These are phyloP conservation scores for Ceratonia siliqua DNA, from an alignment of 306 rosid genomes.

Conservation along the genomic window DNA sequence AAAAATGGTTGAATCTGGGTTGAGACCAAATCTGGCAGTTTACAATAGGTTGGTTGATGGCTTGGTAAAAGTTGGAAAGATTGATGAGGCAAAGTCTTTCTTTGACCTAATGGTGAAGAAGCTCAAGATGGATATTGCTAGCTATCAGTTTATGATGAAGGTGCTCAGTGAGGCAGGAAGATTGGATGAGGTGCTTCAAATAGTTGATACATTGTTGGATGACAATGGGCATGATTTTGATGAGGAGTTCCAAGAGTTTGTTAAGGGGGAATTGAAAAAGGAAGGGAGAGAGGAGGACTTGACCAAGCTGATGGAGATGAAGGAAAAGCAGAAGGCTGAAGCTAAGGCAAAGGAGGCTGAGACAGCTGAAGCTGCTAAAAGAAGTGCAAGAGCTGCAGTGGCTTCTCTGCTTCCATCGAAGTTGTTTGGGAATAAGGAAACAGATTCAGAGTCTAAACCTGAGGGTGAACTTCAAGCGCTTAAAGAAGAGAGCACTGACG, in stretches of 20 bases:
- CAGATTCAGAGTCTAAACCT: conserved; percentile 35
- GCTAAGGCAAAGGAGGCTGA: conserved; percentile 87
- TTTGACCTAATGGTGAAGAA: conserved; percentile 86
- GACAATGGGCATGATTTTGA: conserved; percentile 66
- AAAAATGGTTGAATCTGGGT: conserved; percentile 71
- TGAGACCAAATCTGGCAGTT: conserved; percentile 83
- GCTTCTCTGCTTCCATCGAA: conserved; percentile 74
- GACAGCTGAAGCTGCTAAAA: conserved; percentile 88
- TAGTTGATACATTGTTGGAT: conserved; percentile 72
- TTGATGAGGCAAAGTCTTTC: conserved; percentile 69
- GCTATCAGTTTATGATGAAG: conserved; percentile 81
- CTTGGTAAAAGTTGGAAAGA: conserved; percentile 72
- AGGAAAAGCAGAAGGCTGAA: conserved; percentile 85
- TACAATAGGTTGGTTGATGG: conserved; percentile 74
- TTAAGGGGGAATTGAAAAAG: conserved; percentile 68
- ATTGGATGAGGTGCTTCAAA: conserved; percentile 70
- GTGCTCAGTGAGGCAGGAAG: conserved; percentile 69
- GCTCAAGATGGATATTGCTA: conserved; percentile 82
- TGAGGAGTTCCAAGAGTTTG: conserved; percentile 77
- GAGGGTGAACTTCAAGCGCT: conserved; percentile 34
- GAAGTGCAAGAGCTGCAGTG: conserved; percentile 71
- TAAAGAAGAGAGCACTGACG: conserved; percentile 22
- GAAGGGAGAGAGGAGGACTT: conserved; percentile 82
- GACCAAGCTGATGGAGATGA: conserved; percentile 77
- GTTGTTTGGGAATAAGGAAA: conserved; percentile 67